Conservation (phyloP, 345 rosid genomes). For the Salix exigua region DNA sequence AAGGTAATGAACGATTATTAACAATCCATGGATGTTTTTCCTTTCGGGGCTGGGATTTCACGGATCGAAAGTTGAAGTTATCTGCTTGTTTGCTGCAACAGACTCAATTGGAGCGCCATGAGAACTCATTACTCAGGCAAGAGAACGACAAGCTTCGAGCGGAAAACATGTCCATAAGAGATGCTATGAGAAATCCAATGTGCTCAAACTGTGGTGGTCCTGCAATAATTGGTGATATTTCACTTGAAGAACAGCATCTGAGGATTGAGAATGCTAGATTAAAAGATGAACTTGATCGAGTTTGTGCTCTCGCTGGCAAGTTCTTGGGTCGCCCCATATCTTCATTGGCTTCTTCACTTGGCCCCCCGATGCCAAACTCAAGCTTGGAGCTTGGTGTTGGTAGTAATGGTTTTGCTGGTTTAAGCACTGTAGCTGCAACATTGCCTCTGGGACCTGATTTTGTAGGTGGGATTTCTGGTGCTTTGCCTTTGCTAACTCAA, state of each 20-base stretch:
- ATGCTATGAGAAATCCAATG: slow-evolving; percentile 85
- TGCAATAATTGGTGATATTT: slow-evolving; percentile 68
- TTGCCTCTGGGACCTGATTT: slow-evolving; percentile 51
- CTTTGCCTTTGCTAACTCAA: slow-evolving; percentile 33
- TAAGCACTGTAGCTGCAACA: slow-evolving; percentile 35
- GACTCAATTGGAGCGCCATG: slow-evolving; percentile 92
- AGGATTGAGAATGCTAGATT: slow-evolving; percentile 80
- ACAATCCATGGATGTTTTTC: not conserved
- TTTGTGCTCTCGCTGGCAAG: slow-evolving; percentile 81
- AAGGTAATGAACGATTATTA: slow-evolving; percentile 45
- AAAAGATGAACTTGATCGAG: slow-evolving; percentile 82
- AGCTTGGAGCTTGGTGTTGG: slow-evolving; percentile 84
- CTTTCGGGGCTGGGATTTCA: not conserved
- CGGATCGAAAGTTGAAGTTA: not conserved
- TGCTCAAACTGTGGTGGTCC: slow-evolving; percentile 92
- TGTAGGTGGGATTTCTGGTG: slow-evolving; percentile 42
- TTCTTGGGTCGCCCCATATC: slow-evolving; percentile 80
- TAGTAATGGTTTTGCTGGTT: slow-evolving; percentile 49
- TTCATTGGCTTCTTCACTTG: slow-evolving; percentile 32
- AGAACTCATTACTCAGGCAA: slow-evolving; percentile 72
- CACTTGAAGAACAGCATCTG: slow-evolving; percentile 86
- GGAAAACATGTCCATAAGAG: slow-evolving; percentile 85
- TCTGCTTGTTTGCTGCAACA: slow-evolving; percentile 19
- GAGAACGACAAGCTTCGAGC: slow-evolving; percentile 89
- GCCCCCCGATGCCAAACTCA: slow-evolving; percentile 57